These are phyloP conservation scores for Phaffomyces antillensis DNA, from an alignment of 805 yeast genomes.

Conservation along the genomic window DNA sequence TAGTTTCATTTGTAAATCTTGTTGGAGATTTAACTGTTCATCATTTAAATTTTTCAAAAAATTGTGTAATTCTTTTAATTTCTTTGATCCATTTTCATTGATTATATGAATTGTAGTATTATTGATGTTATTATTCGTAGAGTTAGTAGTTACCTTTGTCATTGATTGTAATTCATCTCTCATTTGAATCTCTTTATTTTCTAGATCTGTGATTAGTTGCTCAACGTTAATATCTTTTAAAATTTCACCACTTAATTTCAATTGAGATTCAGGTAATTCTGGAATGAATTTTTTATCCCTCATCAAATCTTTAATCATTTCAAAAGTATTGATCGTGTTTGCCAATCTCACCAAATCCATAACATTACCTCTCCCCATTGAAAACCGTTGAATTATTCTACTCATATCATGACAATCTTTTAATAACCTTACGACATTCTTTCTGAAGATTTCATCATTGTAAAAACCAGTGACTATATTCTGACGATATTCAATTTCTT, in stretches of 20 bases:
- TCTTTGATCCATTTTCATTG: constrained; percentile 8
- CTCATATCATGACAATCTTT: constrained; percentile 48
- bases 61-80: constrained; percentile 8
- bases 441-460: constrained; percentile 24
- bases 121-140: background rate
- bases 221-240: constrained; percentile 34
- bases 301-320: constrained; percentile 22
- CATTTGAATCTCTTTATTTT: constrained; percentile 2
- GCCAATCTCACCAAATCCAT: constrained; percentile 39
- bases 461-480: constrained; percentile 39
- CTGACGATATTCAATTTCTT: constrained; percentile 52
- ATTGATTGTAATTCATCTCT: constrained; percentile 4
- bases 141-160: background rate
- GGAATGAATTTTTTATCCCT: constrained; percentile 21
- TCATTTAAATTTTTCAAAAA: constrained; percentile 21
- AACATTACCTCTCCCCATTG: constrained; percentile 40
- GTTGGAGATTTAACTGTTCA: background rate
- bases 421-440: constrained; percentile 29
- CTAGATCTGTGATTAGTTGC: constrained; percentile 10
- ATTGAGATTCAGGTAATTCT: constrained; percentile 31
- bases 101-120: constrained; percentile 1
- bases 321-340: constrained; percentile 30
- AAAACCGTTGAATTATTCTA: constrained; percentile 51
- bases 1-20: constrained; percentile 8
- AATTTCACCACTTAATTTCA: constrained; percentile 35